These are phyloP conservation scores for Hypomyces rosellus DNA, from an alignment of 2,329 filamentous ascomycete genomes.

Conservation along the genomic window DNA sequence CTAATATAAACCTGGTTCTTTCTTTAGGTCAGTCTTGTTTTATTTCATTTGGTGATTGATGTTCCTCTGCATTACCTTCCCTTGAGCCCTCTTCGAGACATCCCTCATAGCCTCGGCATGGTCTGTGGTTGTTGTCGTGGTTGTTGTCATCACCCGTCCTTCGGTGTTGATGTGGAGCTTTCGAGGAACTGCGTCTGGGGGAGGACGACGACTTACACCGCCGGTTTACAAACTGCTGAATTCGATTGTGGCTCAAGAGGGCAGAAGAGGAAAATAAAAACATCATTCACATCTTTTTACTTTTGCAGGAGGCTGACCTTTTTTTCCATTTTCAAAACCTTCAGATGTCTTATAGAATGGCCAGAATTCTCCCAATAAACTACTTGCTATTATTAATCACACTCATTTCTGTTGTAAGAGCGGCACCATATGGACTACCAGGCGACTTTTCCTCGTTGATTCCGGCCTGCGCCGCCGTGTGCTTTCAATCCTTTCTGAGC, in stretches of 20 bases:
- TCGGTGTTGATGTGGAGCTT: too few relatives aligned
- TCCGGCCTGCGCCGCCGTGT: constrained; percentile 54
- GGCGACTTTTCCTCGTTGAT: constrained; percentile 37
- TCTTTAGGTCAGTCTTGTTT: constrained; percentile 13
- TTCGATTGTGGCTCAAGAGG: too few relatives aligned
- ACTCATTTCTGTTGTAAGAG: constrained; percentile 20
- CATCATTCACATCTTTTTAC: background rate
- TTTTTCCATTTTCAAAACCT: constrained; percentile 7
- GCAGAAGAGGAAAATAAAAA: background rate
- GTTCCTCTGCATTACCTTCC: background rate
- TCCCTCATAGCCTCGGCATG: too few relatives aligned
- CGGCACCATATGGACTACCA: constrained; percentile 26
- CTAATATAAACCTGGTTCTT: constrained; percentile 9
- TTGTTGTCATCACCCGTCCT: too few relatives aligned
- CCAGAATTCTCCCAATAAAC: constrained; percentile 26
- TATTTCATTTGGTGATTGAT: background rate
- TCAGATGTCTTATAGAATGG: constrained; percentile 42
- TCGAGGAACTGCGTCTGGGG: too few relatives aligned
- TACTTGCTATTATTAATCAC: constrained; percentile 27
- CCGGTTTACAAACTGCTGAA: too few relatives aligned
- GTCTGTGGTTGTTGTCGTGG: too few relatives aligned
- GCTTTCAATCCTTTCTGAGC: constrained; percentile 57
- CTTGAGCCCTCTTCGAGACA: background rate
- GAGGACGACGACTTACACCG: too few relatives aligned
- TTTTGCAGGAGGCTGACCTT: background rate